Percentiles rank a stretch among this genome's conserved stretches.
Evolutionary conservation across 1,139 yeast species (phyloP).

Genomic region (Yamadazyma spencermartinsiae): DNA sequence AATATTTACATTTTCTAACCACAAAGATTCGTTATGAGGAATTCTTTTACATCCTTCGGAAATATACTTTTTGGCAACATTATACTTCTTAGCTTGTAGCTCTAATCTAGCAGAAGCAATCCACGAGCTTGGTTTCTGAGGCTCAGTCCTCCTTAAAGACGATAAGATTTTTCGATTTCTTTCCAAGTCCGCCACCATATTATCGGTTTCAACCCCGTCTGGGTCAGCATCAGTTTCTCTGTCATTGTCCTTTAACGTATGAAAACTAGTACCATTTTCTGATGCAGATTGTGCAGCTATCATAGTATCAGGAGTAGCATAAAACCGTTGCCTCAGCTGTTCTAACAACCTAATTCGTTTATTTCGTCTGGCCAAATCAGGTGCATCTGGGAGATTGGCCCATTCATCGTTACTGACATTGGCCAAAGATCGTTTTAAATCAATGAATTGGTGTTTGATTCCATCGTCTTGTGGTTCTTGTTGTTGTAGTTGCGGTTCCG

Average conservation of each 20-base stretch:
- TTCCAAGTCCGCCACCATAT: conserved; percentile 41
- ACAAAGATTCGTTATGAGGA: conserved; percentile 68
- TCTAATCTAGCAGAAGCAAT: conserved; percentile 84
- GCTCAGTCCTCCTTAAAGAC: conserved; percentile 72
- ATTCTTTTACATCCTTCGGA: conserved; percentile 72
- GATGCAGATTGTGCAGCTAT: conserved; percentile 24
- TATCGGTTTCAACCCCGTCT: conserved; percentile 38
- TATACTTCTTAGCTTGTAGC: conserved; percentile 57
- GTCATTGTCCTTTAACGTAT: conserved; percentile 29
- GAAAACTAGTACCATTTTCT: conserved; percentile 12
- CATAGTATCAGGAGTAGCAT: conserved; percentile 81
- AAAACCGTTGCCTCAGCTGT: conserved; percentile 66
- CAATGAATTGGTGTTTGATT: conserved; percentile 33
- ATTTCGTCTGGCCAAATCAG: conserved; percentile 80
- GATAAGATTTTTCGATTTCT: conserved; percentile 52
- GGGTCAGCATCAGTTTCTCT: conserved; percentile 40
- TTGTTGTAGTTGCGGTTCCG: conserved; percentile 34
- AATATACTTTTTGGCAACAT: conserved; percentile 60
- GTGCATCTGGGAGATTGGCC: conserved; percentile 83
- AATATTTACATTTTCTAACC: conserved; percentile 81
- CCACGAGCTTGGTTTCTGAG: conserved; percentile 79
- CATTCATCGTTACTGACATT: conserved; percentile 70
- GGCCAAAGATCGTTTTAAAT: conserved; percentile 64
- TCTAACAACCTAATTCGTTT: conserved; percentile 67
- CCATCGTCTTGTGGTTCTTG: conserved; percentile 19